Evolutionary conservation across 2,329 filamentous ascomycete genomes (phyloP).

Genomic region (Colletotrichum sojae): DNA sequence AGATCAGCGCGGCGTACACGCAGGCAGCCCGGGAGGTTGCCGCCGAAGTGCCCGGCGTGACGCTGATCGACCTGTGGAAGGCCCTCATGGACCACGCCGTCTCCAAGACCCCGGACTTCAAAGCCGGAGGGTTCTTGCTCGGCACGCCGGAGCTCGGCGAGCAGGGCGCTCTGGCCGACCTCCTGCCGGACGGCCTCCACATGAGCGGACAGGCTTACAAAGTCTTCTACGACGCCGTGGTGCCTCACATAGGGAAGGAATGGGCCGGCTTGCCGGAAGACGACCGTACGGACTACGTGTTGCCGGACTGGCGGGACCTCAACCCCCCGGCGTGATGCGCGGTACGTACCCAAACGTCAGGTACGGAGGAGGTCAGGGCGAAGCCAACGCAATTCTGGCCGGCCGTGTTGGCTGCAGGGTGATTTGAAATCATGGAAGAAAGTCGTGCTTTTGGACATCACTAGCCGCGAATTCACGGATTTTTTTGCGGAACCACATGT

Average conservation of each 20-base stretch:
- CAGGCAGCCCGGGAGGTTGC: slow-evolving; percentile 76
- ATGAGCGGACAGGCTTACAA: slow-evolving; percentile 68
- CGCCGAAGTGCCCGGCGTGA: slow-evolving; percentile 74
- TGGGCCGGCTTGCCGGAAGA: slow-evolving; percentile 54
- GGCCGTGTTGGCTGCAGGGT: slow-evolving; percentile 13
- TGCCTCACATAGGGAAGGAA: slow-evolving; percentile 63
- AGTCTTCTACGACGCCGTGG: slow-evolving; percentile 64
- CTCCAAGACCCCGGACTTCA: slow-evolving; percentile 69
- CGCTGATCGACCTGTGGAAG: slow-evolving; percentile 84
- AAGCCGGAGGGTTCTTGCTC: slow-evolving; percentile 62
- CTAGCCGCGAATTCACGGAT: too few species aligned
- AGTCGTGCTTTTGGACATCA: background rate
- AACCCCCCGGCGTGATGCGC: slow-evolving; percentile 32
- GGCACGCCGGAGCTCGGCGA: slow-evolving; percentile 66
- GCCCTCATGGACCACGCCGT: slow-evolving; percentile 81
- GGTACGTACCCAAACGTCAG: background rate
- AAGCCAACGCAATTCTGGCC: slow-evolving; percentile 19
- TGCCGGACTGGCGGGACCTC: slow-evolving; percentile 63
- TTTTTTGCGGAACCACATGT: background rate
- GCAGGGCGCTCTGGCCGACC: slow-evolving; percentile 64
- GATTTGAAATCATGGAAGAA: slow-evolving; percentile 22
- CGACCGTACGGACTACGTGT: slow-evolving; percentile 57
- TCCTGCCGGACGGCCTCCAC: slow-evolving; percentile 72
- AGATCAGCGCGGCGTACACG: slow-evolving; percentile 70
- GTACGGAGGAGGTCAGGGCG: background rate